Evolutionary conservation across 352 stramenopile genomes (phyloP).

Genomic region (Globisporangium heterothallicum): DNA sequence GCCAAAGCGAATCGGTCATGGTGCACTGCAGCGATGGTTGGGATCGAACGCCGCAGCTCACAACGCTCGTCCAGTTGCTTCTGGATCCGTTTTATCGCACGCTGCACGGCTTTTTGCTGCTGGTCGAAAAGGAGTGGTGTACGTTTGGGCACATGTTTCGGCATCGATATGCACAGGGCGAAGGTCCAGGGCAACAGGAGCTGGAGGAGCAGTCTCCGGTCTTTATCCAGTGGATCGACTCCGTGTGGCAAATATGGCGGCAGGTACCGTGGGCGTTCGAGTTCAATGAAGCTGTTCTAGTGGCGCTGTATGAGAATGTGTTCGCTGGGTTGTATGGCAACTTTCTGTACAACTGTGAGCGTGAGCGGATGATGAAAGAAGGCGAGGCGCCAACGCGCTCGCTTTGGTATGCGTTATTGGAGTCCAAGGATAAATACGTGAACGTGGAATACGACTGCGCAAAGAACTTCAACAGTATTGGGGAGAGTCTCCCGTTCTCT

Average conservation of each 20-base stretch:
- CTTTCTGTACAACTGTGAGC: constrained; percentile 96
- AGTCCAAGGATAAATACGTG: constrained; percentile 58
- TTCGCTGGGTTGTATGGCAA: constrained; percentile 97
- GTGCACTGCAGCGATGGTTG: constrained; percentile 99
- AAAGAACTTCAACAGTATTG: constrained; percentile 86
- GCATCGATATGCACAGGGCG: constrained; percentile 93
- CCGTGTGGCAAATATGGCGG: constrained; percentile 95
- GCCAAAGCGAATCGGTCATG: constrained; percentile 93
- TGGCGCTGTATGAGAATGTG: constrained; percentile 93
- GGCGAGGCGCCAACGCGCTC: constrained; percentile 52
- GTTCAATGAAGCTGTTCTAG: constrained; percentile 93
- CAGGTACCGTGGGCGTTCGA: constrained; percentile 98
- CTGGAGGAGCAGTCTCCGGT: constrained; percentile 97
- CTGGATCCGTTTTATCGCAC: constrained; percentile 99
- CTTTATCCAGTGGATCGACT: constrained; percentile 99
- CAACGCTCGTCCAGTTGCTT: constrained; percentile 93
- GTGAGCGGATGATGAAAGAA: constrained; percentile 66
- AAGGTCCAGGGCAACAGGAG: constrained; percentile 90
- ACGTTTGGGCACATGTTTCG: constrained; percentile 99
- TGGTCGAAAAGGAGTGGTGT: constrained; percentile 99
- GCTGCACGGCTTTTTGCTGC: constrained; percentile 89
- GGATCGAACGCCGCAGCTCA: constrained; percentile 98
- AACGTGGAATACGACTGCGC: constrained; percentile 78
- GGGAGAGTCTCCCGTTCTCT: constrained; percentile 71
- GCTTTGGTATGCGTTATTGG: constrained; percentile 65